Base-by-base conservation (phyloP, 805 yeast genomes). In the Candida namnaoensis region DNA sequence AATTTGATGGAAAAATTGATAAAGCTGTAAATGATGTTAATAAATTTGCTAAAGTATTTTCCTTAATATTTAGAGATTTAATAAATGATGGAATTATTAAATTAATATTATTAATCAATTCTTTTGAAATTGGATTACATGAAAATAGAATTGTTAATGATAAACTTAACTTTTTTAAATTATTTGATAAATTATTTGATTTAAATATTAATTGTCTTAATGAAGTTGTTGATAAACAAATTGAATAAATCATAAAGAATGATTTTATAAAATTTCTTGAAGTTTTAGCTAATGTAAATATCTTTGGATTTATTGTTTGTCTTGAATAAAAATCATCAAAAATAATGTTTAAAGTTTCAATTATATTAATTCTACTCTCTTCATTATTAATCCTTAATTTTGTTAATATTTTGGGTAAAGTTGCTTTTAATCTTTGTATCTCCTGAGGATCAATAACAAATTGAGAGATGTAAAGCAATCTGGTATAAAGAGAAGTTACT, bases 331-430 rank as follows among this genome's bases (percentile, higher is more conserved):
- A 41, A 32, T 48, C 52, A 26, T 44, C 46, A 28, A 34, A 38
- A 11, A 44, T 3, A 2, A 39, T 34, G 6, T 42, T 24, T 4
- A 42, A 11, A 1, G 32, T 15, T 23, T 46, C 45, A 15, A 44
- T 44, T 41, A 45, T n/a, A 27, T 27, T 35, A 32, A 39, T 42
- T 7, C 49, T 37, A 10, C 37, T 7, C 1, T 37, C 15, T 36
- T 46, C 44, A 35, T 44, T 41, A 2, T 23, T 36, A 32, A 47
- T 35, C n/a, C 30, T 43, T 3, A 43, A 35, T n/a, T 30, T 34
- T 3, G 47, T 38, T 9, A 48, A 42, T 13, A 47, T 36, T 34
- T 36, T 36, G n/a, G 52, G 48, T 15, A 34, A 15, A 10, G 2
- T 34, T 13, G 8, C 8, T 15, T 12, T 14, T 7, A 34, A 14